Percentiles rank a stretch among this genome's conserved stretches.
phyloP scores from a whole-genome alignment of 164 flowering plant species.

The Chimonanthus salicifolius region DNA sequence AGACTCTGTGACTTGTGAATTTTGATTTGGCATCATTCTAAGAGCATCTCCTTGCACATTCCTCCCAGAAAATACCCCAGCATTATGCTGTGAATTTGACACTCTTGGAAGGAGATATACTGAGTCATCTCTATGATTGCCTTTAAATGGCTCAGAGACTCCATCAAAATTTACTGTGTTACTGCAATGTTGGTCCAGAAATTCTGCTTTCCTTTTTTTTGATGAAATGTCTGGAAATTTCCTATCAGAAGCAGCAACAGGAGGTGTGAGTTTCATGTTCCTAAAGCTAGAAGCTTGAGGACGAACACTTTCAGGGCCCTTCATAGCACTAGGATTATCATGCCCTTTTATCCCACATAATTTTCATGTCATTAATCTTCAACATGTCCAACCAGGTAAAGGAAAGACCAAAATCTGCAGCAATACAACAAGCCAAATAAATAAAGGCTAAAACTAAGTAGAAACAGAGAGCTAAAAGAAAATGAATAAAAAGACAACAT shows the following conservation, averaged over 20 bases:
- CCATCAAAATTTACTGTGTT: not conserved
- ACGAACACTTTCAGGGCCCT: slow-evolving; percentile 7
- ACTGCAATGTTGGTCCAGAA: slow-evolving; percentile 13
- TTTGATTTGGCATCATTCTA: slow-evolving; percentile 7
- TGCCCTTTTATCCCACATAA: slow-evolving; percentile 14
- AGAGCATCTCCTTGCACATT: slow-evolving; percentile 12
- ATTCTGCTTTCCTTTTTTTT: slow-evolving; percentile 26
- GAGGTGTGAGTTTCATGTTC: slow-evolving; percentile 10
- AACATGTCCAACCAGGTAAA: not conserved
- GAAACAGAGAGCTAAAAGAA: not conserved
- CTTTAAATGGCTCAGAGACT: slow-evolving; percentile 5
- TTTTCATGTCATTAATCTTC: not conserved
- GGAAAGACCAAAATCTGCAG: slow-evolving; percentile 4
- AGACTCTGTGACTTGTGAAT: slow-evolving; percentile 8
- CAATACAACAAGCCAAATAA: not conserved
- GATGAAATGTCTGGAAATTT: slow-evolving; percentile 13
- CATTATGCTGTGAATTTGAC: slow-evolving; percentile 10
- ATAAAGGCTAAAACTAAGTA: not conserved
- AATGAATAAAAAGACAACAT: no score
- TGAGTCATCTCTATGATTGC: not conserved
- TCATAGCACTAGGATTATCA: slow-evolving; percentile 3
- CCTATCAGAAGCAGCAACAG: slow-evolving; percentile 10
- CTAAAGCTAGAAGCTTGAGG: slow-evolving; percentile 9
- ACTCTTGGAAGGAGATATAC: slow-evolving; percentile 5
- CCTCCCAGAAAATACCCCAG: slow-evolving; percentile 5